Percentiles rank a stretch among this genome's conserved stretches.
Evolutionary conservation across 2,329 filamentous ascomycete species (phyloP).

Genomic region (Neopestalotiopsis sp.): DNA sequence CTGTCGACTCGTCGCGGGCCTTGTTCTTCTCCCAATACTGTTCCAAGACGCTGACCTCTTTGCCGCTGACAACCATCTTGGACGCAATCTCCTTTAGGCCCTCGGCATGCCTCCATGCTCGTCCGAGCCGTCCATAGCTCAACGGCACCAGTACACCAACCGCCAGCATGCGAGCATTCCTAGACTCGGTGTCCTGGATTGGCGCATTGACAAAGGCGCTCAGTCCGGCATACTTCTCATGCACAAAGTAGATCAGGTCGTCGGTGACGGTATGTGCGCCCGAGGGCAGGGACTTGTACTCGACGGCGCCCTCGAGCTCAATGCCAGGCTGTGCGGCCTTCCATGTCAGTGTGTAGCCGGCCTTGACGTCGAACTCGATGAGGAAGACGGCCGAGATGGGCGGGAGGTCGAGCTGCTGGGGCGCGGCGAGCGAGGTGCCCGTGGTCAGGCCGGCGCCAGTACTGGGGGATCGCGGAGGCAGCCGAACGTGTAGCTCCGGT

Average conservation of each 20-base stretch:
- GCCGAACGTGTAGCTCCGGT: conserved; percentile 38
- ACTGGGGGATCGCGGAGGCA: conserved; percentile 25
- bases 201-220: conserved; percentile 89
- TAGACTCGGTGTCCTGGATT: conserved; percentile 74
- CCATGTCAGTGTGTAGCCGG: conserved; percentile 91
- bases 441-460: conserved; percentile 13
- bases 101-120: conserved; percentile 87
- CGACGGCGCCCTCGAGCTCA: conserved; percentile 83
- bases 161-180: conserved; percentile 91
- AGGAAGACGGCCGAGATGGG: conserved; percentile 82
- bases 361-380: conserved; percentile 90
- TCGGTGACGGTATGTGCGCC: conserved; percentile 87
- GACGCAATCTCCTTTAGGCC: conserved; percentile 75
- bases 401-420: conserved; percentile 51
- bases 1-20: conserved; percentile 45
- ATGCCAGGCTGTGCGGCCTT: conserved; percentile 74
- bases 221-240: conserved; percentile 81
- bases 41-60: conserved; percentile 68
- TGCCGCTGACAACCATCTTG: conserved; percentile 67
- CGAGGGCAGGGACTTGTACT: conserved; percentile 95
- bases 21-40: conserved; percentile 78
- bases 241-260: conserved; percentile 93
- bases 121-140: conserved; percentile 82
- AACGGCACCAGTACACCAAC: conserved; percentile 88
- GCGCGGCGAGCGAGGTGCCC: conserved; percentile 32